A percentile compares a stretch with the other conserved stretches of the same genome.
phyloP scores from a whole-genome alignment of 768 basidiomycete species.

The Hericium rajendrae region DNA sequence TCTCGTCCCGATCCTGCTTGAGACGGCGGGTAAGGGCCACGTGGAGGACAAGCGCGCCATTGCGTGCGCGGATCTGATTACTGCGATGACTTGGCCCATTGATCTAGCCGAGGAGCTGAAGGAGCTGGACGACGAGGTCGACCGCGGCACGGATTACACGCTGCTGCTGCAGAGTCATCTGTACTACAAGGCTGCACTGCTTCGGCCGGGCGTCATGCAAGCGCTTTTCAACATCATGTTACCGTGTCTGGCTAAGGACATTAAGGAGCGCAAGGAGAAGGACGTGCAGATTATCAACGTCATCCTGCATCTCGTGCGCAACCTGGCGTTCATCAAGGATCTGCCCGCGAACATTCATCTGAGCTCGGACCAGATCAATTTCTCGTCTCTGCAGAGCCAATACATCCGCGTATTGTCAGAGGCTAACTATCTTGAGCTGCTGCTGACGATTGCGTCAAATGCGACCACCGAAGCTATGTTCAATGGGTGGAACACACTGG shows the following conservation, averaged over 20 bases:
- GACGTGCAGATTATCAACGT: conserved; percentile 86
- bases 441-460: conserved; percentile 82
- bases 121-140: conserved; percentile 78
- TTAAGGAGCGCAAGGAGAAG: conserved; percentile 61
- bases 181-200: conserved; percentile 77
- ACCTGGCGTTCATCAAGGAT: conserved; percentile 92
- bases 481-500: conserved; percentile 78
- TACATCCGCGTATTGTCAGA: conserved; percentile 64
- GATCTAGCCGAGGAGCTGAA: conserved; percentile 90
- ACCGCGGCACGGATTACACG: conserved; percentile 82
- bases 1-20: conserved; percentile 74
- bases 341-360: conserved; percentile 58
- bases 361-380: conserved; percentile 73
- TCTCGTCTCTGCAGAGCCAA: conserved; percentile 67
- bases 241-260: conserved; percentile 64
- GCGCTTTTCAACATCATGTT: conserved; percentile 68
- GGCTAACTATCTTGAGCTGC: conserved; percentile 62
- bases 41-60: conserved; percentile 81
- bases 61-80: conserved; percentile 79
- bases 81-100: conserved; percentile 99
- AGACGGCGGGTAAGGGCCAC: conserved; percentile 66
- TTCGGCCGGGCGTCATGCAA: conserved; percentile 58
- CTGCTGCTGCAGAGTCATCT: conserved; percentile 73
- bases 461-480: conserved; percentile 67
- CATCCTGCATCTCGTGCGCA: conserved; percentile 81